Conservation (phyloP, 1,139 yeast genomes). For the Diutina pseudorugosa region DNA sequence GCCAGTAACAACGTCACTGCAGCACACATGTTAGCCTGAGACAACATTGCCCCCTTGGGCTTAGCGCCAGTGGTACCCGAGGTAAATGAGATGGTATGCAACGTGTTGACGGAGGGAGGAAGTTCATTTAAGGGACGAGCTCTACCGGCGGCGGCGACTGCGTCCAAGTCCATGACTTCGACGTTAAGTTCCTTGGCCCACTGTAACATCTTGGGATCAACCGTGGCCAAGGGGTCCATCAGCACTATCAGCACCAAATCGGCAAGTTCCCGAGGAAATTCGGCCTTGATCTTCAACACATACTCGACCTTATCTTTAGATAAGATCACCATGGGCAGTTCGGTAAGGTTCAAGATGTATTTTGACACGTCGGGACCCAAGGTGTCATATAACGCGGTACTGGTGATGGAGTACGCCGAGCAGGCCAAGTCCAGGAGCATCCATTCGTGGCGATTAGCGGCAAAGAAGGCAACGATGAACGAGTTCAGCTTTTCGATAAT, state of each 20-base stretch:
- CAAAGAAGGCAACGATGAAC: constrained; percentile 41
- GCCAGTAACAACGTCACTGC: constrained; percentile 13
- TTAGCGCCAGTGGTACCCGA: constrained; percentile 27
- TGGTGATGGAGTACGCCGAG: constrained; percentile 34
- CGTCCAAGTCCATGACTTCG: constrained; percentile 19
- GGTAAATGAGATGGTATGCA: constrained; percentile 19
- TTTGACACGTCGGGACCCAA: constrained; percentile 48
- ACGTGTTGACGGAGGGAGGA: constrained; percentile 14
- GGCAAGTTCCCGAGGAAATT: constrained; percentile 16
- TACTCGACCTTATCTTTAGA: constrained; percentile 36
- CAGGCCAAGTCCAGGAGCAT: constrained; percentile 48
- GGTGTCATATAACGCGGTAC: constrained; percentile 56
- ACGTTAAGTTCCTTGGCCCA: constrained; percentile 9
- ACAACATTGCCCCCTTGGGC: constrained; percentile 27
- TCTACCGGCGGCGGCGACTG: constrained; percentile 17
- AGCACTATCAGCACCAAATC: constrained; percentile 29
- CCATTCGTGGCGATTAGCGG: constrained; percentile 52
- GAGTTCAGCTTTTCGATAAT: constrained; percentile 6
- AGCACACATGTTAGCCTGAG: constrained; percentile 17
- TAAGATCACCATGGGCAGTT: constrained; percentile 40
- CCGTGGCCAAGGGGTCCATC: constrained; percentile 18
- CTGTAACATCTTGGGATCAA: not conserved
- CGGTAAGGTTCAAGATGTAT: constrained; percentile 44
- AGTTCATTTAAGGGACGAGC: constrained; percentile 11
- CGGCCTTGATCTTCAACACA: constrained; percentile 24